Percentiles rank a stretch among this genome's conserved stretches.
Conservation (phyloP, 1,284 basidiomycete species). For the Malassezia yamatoensis region DNA sequence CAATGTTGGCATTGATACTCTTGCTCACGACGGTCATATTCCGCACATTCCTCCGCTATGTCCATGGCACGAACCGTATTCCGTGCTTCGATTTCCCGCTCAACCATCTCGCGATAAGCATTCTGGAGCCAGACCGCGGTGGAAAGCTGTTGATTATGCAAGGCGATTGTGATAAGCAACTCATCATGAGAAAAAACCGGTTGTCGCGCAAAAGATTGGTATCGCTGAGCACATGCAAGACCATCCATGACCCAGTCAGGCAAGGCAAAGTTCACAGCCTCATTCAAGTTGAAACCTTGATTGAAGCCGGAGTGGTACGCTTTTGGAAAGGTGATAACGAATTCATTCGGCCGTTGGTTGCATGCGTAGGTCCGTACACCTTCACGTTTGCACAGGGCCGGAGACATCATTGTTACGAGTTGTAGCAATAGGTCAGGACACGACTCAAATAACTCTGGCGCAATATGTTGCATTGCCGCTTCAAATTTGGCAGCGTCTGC, state of each 20-base stretch:
- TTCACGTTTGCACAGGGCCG: slow-evolving; percentile 69
- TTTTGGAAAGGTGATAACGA: slow-evolving; percentile 87
- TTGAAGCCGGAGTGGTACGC: slow-evolving; percentile 99
- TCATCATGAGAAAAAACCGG: slow-evolving; percentile 99
- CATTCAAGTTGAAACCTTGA: slow-evolving; percentile 95
- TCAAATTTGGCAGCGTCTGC: slow-evolving; percentile 91
- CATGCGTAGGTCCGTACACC: slow-evolving; percentile 89
- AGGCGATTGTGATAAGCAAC: slow-evolving; percentile 83
- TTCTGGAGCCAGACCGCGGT: slow-evolving; percentile 71
- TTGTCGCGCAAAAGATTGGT: slow-evolving; percentile 76
- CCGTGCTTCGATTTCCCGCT: slow-evolving; percentile 67
- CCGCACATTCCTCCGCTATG: slow-evolving; percentile 53
- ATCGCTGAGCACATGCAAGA: slow-evolving; percentile 70
- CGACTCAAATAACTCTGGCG: slow-evolving; percentile 96
- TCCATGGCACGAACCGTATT: slow-evolving; percentile 51
- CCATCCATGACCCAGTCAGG: slow-evolving; percentile 88
- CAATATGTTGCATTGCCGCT: slow-evolving; percentile 83
- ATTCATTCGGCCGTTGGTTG: slow-evolving; percentile 94
- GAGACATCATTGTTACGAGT: slow-evolving; percentile 95
- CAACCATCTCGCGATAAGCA: slow-evolving; percentile 76
- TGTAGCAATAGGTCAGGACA: slow-evolving; percentile 95
- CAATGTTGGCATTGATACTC: slow-evolving; percentile 90
- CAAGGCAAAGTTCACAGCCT: slow-evolving; percentile 96
- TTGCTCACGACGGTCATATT: slow-evolving; percentile 73
- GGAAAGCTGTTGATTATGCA: slow-evolving; percentile 82